A percentile compares a stretch with the other conserved stretches of the same genome.
Conservation (phyloP, 257 asterid species). For the Rhazya stricta region DNA sequence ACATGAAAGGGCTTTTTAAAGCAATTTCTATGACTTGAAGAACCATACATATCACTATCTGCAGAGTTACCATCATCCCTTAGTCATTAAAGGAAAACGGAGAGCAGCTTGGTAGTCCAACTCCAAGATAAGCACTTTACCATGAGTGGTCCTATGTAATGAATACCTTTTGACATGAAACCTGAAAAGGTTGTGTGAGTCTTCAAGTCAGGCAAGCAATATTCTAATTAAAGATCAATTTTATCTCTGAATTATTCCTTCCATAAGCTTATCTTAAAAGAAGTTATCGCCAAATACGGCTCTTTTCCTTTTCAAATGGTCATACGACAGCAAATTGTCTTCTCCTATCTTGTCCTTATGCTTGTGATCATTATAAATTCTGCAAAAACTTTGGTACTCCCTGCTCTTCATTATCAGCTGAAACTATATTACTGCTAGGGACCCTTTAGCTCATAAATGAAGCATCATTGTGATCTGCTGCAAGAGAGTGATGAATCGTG, state of each 20-base stretch:
- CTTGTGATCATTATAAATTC: not conserved
- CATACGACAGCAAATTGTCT: slow-evolving; percentile 9
- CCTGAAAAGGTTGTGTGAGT: not conserved
- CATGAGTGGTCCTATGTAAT: slow-evolving; percentile 15
- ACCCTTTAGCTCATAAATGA: not conserved
- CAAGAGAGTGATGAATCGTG: not conserved
- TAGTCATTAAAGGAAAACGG: not conserved
- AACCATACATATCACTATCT: slow-evolving; percentile 3
- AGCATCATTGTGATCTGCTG: not conserved
- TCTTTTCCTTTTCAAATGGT: slow-evolving; percentile 14
- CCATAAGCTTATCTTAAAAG: not conserved
- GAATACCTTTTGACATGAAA: slow-evolving; percentile 9
- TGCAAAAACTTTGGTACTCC: not conserved
- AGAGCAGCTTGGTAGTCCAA: slow-evolving; percentile 6
- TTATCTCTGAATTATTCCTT: slow-evolving; percentile 5
- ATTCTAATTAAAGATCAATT: slow-evolving; percentile 1
- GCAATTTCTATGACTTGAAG: not conserved
- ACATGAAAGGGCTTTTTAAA: not conserved
- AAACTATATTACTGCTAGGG: not conserved
- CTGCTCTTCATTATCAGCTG: not conserved
- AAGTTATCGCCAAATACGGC: slow-evolving; percentile 13
- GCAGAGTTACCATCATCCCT: slow-evolving; percentile 10
- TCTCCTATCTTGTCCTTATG: not conserved
- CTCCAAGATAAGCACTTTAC: slow-evolving; percentile 13
- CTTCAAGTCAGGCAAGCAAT: slow-evolving; percentile 17